Evolutionary conservation across 352 stramenopile genomes (phyloP), one percentile per base, ranked within the genome.

Genomic region (Labyrinthula sp.): DNA sequence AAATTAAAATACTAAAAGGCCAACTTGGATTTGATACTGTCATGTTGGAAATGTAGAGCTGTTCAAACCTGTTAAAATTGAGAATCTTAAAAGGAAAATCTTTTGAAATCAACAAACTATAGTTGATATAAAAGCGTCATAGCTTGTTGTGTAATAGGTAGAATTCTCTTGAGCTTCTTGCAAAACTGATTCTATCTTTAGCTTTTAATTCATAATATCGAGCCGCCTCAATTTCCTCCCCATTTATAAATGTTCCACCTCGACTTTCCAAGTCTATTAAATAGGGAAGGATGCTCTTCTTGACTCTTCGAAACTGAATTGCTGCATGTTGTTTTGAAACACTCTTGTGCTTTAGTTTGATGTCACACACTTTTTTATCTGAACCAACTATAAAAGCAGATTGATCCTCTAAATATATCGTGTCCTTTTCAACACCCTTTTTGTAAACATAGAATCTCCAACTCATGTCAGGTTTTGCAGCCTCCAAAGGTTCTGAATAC

Each of bases 401-500:
- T 69, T 97, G 89, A 37, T 80, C 71, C 54, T 89, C 76, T 43
- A 95, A 73, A 60, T 94, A 78, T 23, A 95, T 68, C 27, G 77
- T 94, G 30, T 86, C 79, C n/a, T 61, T 66, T 29, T 68, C 52
- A 20, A 79, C 56, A 43, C 84, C 72, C 52, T 72, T 64, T 54
- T 93, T 92, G 63, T 95, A 97, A 25, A 95, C 84, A 63, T 96
- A 96, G 2, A 97, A 61, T 10, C 85, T 70, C 74, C 85, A 98
- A 46, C 76, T 22, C 8, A 39, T 68, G 31, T 74, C 72, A 4
- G 89, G 89, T 30, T 72, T 63, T 5, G 78, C 62, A 7, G 87
- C 83, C 57, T 97, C 88, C 0, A 78, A 66, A 1, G 89, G 89
- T 73, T 97, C 86, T 10, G 75, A 82, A 68, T 82, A 96, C 65